Base-by-base conservation (phyloP, 2,329 filamentous ascomycete genomes). In the Fonsecaea pedrosoi region DNA sequence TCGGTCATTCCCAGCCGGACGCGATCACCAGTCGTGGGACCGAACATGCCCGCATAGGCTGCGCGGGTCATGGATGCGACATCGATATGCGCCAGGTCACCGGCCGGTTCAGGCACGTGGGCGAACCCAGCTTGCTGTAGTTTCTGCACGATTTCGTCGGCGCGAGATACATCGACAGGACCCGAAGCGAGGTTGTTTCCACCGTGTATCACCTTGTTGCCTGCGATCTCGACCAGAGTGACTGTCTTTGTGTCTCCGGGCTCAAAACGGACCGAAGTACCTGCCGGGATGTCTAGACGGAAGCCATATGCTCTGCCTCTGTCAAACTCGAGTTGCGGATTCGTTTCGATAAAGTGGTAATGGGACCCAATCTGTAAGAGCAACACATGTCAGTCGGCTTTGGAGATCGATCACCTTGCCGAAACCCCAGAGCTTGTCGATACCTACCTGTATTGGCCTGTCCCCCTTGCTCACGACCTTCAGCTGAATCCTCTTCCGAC, bases 261-360 rank as follows among this genome's bases (percentile, higher is more conserved):
- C 81, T 98, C 94, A 75, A 98, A 98, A 53, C 94, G 89, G 37
- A 97, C 89, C 7, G 92, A 96, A 0, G 94, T 97, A 40, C 94
- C 94, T 0, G 94, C 93, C 1, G 94, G 84, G 65, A 98, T 95
- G 75, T 98, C 94, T 13, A 98, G 85, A 10, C 93, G 87, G 79
- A 87, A 96, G 5, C 94, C 94, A 75, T 95, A 95, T 0, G 93
- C 87, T 71, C 87, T 87, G 58, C 87, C 82, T 32, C 94, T 91
- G 79, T 98, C 94, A 77, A 98, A 98, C 69, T 91, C 87, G 59
- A 98, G 85, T 77, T 92, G 87, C 0, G 93, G 92, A 78, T 98
- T 98, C n/a, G 89, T 90, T 82, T 98, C 94, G 75, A 96, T 88
- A 77, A 98, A 96, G 80, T 97, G 94, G 78, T 97, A 98, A 80